Conservation (phyloP, 768 basidiomycete genomes). For the Kwoniella mangroviensis region DNA sequence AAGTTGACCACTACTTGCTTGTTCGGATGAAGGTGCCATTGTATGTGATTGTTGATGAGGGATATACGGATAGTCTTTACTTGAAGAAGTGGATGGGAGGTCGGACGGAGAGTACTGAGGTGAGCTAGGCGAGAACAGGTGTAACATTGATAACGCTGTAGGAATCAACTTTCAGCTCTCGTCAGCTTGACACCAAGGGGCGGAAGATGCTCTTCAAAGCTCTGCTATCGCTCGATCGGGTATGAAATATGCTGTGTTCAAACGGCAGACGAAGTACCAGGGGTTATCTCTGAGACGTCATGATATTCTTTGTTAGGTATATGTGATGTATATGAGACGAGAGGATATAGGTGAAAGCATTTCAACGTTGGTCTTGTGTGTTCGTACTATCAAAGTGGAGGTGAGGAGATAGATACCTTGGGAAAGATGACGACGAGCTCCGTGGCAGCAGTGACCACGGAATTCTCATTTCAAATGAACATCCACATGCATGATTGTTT, state of each 20-base stretch:
- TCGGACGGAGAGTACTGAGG: background rate
- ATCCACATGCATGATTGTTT: too few species aligned
- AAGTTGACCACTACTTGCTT: background rate
- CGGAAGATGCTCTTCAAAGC: background rate
- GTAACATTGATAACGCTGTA: conserved; percentile 4
- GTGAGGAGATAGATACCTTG: background rate
- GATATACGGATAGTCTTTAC: background rate
- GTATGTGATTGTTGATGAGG: background rate
- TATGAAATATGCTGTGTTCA: background rate
- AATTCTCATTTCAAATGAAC: background rate
- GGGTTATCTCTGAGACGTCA: too few species aligned
- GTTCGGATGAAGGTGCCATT: background rate
- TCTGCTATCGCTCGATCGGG: background rate
- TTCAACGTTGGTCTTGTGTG: background rate
- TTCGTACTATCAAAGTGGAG: conserved; percentile 11
- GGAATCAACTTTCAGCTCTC: background rate
- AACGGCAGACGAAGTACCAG: background rate
- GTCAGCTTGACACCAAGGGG: background rate
- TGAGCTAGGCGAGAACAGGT: background rate
- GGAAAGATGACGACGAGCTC: background rate
- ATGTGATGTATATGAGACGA: too few species aligned
- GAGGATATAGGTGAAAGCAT: background rate
- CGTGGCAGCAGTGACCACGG: background rate
- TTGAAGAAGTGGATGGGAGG: background rate
- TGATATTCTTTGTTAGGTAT: too few species aligned